These are phyloP conservation scores for Scheffersomyces spartinae DNA, from an alignment of 805 yeast genomes.

Conservation along the genomic window DNA sequence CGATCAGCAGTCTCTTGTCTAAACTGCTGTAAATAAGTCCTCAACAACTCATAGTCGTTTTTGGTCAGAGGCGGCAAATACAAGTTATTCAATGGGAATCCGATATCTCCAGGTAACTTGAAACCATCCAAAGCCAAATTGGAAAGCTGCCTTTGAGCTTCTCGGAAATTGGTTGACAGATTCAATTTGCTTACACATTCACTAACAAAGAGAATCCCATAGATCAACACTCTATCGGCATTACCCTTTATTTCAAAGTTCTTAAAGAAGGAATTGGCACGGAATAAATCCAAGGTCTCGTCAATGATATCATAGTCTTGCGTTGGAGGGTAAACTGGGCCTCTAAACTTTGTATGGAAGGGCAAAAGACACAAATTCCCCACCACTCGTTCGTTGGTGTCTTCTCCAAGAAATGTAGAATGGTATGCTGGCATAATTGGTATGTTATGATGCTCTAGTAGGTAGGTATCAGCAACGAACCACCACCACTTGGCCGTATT, in stretches of 20 bases:
- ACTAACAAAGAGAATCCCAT: slow-evolving; percentile 83
- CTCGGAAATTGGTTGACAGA: slow-evolving; percentile 36
- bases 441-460: no score
- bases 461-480: no score
- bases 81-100: slow-evolving; percentile 82
- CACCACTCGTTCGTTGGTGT: slow-evolving; percentile 45
- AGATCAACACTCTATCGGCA: slow-evolving; percentile 83
- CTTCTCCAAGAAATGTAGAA: slow-evolving; percentile 64
- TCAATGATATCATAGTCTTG: slow-evolving; percentile 81
- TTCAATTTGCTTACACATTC: slow-evolving; percentile 66
- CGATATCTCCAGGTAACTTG: slow-evolving; percentile 88
- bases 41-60: slow-evolving; percentile 66
- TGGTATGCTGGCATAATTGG: no score
- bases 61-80: slow-evolving; percentile 64
- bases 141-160: slow-evolving; percentile 59
- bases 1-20: slow-evolving; percentile 88
- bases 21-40: slow-evolving; percentile 79
- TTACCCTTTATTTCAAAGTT: slow-evolving; percentile 96
- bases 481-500: no score
- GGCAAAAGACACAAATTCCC: slow-evolving; percentile 84
- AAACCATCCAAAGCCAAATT: slow-evolving; percentile 83
- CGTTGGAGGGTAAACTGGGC: slow-evolving; percentile 76
- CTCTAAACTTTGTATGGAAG: slow-evolving; percentile 70
- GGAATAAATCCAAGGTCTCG: slow-evolving; percentile 79
- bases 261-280: slow-evolving; percentile 93